Evolutionary conservation across 1,284 basidiomycete species (phyloP).

Genomic region (Farysia itapuensis): DNA sequence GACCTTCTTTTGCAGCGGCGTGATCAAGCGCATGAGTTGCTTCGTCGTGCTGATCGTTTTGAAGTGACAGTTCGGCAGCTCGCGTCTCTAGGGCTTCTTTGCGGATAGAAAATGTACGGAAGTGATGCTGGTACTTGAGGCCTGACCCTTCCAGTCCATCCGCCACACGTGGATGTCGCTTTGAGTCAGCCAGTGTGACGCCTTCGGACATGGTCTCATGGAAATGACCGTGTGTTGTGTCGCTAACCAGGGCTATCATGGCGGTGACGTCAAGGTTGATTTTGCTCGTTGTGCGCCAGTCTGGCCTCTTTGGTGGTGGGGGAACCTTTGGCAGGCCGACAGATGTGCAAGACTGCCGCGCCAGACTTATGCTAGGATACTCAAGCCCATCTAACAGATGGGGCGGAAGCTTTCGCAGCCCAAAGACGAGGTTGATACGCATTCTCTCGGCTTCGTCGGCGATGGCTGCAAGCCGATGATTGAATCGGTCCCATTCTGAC

Average conservation of each 20-base stretch:
- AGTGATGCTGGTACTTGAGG: conserved; percentile 19
- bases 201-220: neutral
- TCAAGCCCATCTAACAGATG: neutral
- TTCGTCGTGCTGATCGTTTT: conserved; percentile 15
- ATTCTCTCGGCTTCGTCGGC: conserved; percentile 3
- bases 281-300: conserved; percentile 13
- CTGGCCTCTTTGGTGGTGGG: conserved; percentile 7
- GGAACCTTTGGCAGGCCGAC: conserved; percentile 21
- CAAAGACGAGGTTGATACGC: conserved; percentile 24
- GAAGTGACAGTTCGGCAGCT: conserved; percentile 20
- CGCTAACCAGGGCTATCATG: conserved; percentile 47
- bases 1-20: conserved; percentile 22
- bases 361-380: conserved; percentile 6
- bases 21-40: conserved; percentile 13
- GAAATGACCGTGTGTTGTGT: conserved; percentile 37
- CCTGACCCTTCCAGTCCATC: conserved; percentile 14
- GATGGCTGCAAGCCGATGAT: conserved; percentile 32
- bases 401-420: conserved; percentile 5
- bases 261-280: conserved; percentile 53
- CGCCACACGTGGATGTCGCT: conserved; percentile 13
- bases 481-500: conserved; percentile 29
- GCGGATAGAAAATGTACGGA: conserved; percentile 28
- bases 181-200: conserved; percentile 3
- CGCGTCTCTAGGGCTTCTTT: conserved; percentile 29
- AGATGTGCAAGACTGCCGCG: neutral